Evolutionary conservation across 23 red algal genomes (phyloP), one percentile per base, ranked within the genome.

Genomic region (Gracilaria vermiculophylla): DNA sequence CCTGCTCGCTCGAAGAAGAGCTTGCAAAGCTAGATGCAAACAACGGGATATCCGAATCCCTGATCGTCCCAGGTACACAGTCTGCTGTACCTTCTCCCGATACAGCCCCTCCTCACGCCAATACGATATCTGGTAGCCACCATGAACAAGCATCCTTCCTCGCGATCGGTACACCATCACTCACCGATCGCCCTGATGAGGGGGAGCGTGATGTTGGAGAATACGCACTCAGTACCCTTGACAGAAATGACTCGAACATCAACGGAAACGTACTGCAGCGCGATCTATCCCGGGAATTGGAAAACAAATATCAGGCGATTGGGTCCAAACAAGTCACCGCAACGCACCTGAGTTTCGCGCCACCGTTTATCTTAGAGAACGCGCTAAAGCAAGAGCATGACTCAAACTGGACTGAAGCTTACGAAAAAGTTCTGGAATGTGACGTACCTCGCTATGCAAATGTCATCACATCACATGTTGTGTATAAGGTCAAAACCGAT

Each of bases 401-500:
- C 6, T 52, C 40, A 5, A 79, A 79, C 33, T 79, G 75, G 75
- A 8, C 31, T 11, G 51, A 55, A 8, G 75, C 75, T 19, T 79
- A 57, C 41, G 33, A 12, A 19, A 20, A 23, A 24, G 75, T 79
- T 7, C 47, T 13, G 5, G 75, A 79, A 7, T 7, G 19, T 32
- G 33, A 79, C 14, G 75, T 79, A 49, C 75, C 75, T 11, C 33
- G 4, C 47, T 27, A 79, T 54, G 36, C 75, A 42, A 79, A 79
- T 53, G 44, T 79, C 7, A 45, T 79, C 31, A 55, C 4, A 9
- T 79, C 75, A 35, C 75, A 79, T 25, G 75, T 79, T 6, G 41
- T 79, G 4, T 79, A 79, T 25, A 79, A 79, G 17, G 51, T 79
- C 3, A 79, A 79, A 55, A 55, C 75, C 16, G 75, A 79, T 36